Evolutionary conservation across 768 basidiomycete genomes (phyloP).

Genomic region (Trametopsis cervina): DNA sequence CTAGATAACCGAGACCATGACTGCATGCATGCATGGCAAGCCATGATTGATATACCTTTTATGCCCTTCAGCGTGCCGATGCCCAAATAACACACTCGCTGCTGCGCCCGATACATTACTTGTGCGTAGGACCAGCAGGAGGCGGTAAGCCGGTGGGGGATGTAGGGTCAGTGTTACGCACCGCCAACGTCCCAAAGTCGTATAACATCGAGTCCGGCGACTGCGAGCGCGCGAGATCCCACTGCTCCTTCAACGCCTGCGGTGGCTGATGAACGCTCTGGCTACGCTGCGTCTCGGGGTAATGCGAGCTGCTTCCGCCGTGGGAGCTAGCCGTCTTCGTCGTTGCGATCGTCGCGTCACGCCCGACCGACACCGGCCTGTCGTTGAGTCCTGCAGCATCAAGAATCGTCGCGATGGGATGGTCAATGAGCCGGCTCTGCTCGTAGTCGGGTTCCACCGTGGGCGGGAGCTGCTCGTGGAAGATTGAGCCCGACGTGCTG

Average conservation of each 20-base stretch:
- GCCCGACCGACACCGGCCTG: slow-evolving; percentile 17
- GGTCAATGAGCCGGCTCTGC: slow-evolving; percentile 22
- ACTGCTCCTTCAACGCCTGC: slow-evolving; percentile 1
- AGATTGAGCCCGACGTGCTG: slow-evolving; percentile 24
- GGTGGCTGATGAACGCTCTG: background rate
- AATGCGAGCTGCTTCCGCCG: slow-evolving; percentile 11
- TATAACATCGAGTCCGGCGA: slow-evolving; percentile 6
- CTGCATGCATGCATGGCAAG: no score
- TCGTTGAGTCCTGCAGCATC: no score
- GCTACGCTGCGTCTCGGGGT: background rate
- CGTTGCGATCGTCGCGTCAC: slow-evolving; percentile 22
- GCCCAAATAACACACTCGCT: no score
- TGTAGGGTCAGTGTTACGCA: background rate
- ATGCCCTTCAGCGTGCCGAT: no score
- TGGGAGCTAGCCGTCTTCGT: slow-evolving; percentile 19
- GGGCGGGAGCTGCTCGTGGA: slow-evolving; percentile 21
- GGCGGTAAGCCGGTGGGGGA: no score
- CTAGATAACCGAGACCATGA: no score
- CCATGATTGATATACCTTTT: no score
- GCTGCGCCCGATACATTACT: no score
- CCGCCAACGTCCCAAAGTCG: background rate
- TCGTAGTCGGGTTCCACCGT: slow-evolving; percentile 25
- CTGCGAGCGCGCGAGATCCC: slow-evolving; percentile 6
- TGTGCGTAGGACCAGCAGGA: no score
- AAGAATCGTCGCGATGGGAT: slow-evolving; percentile 18